Conservation (phyloP, 768 basidiomycete genomes). For the Tulasnella sp. region DNA sequence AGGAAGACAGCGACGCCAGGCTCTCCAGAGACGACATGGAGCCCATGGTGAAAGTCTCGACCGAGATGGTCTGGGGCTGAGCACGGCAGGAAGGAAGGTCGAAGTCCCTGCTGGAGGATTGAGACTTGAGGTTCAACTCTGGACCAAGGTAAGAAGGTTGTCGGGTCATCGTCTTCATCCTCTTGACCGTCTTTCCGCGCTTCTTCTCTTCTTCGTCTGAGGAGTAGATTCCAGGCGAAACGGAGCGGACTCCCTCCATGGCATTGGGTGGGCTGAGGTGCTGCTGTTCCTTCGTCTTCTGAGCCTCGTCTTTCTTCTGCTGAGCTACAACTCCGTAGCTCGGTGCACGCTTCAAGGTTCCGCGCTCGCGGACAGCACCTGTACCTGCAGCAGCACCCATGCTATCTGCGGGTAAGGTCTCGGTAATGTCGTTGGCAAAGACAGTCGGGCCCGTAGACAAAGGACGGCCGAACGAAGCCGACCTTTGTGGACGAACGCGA, state of each 20-base stretch:
- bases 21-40: conserved; percentile 18
- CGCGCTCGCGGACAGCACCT: neutral
- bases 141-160: conserved; percentile 12
- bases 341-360: conserved; percentile 28
- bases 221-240: conserved; percentile 25
- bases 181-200: conserved; percentile 27
- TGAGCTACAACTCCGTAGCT: conserved; percentile 30
- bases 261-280: conserved; percentile 5
- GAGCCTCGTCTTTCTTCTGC: conserved; percentile 22
- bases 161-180: conserved; percentile 12
- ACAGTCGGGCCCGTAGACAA: conserved; percentile 24
- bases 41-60: conserved; percentile 19
- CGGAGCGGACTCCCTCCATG: neutral
- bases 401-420: neutral
- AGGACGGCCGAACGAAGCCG: conserved; percentile 25
- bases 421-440: conserved; percentile 18
- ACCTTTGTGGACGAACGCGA: conserved; percentile 8
- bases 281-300: conserved; percentile 11
- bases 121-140: conserved; percentile 8
- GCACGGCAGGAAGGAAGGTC: neutral
- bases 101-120: neutral
- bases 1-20: conserved; percentile 3
- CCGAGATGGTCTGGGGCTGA: conserved; percentile 15
- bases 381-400: conserved; percentile 32
- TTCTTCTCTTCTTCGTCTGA: conserved; percentile 33